These are phyloP conservation scores for Phalaenopsis aphrodite DNA, from an alignment of 106 monocot genomes.

Conservation along the genomic window DNA sequence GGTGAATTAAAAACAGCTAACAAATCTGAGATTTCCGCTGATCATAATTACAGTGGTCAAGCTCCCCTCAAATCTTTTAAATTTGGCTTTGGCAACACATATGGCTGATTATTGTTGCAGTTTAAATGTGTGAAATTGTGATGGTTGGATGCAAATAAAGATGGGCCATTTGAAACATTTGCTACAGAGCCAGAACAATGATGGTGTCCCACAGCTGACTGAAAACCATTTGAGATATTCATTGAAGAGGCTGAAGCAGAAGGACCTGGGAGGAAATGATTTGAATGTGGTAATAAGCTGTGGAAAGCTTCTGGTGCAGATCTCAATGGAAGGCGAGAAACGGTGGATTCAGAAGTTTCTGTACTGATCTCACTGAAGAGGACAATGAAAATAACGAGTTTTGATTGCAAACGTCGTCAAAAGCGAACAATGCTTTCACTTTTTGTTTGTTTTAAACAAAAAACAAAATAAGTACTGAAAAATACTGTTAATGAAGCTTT, in stretches of 20 bases:
- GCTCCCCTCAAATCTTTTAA: constrained; percentile 13
- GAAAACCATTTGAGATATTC: not conserved
- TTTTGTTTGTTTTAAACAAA: not conserved
- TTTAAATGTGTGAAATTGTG: not conserved
- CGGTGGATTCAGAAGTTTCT: constrained; percentile 25
- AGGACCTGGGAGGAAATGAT: constrained; percentile 5
- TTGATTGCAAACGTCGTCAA: not conserved
- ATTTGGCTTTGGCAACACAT: constrained; percentile 25
- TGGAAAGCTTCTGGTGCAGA: constrained; percentile 27
- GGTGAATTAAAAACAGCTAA: not conserved
- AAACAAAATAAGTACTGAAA: not conserved
- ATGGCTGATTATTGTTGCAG: constrained; percentile 13
- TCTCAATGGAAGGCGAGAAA: constrained; percentile 10
- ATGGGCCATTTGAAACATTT: constrained; percentile 4
- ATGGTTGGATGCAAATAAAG: not conserved
- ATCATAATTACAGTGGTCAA: not conserved
- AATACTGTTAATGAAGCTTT: not conserved
- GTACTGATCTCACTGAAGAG: constrained; percentile 19
- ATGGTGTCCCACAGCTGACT: not conserved
- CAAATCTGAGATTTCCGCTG: not conserved
- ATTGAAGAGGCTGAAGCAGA: constrained; percentile 10
- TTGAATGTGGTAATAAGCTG: constrained; percentile 16
- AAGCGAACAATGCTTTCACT: not conserved
- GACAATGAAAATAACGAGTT: not conserved
- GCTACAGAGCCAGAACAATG: constrained; percentile 1